Evolutionary conservation across 225 moss, liverwort and hornwort genomes (phyloP), one percentile per base, ranked within the genome.

Genomic region (Rhytidiadelphus loreus): DNA sequence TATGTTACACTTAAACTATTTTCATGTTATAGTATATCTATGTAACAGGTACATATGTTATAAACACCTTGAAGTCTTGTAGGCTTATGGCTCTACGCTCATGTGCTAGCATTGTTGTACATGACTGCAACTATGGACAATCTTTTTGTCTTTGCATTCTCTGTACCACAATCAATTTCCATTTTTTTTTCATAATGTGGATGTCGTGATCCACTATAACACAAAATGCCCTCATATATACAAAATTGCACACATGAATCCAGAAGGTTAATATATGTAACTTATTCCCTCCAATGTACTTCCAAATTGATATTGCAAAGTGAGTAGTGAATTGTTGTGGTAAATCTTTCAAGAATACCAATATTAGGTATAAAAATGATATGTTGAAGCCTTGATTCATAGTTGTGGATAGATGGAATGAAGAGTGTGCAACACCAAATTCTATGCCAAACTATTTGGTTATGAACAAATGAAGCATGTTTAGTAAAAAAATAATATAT

Each of bases 131-230:
- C 5, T 11, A 9, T 37, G 6, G 37, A 37, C 20, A 37, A 11
- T 37, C 20, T 37, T 66, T 66, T 37, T 66, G 37, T 37, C 66
- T 21, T 1, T 3, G 1, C 37, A 21, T 2, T 37, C 11, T 35
- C 0, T 68, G 0, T 68, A 12, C 1, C 0, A 0, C 68, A 22
- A 12, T 21, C 22, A 68, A 22, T n/a, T 68, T 66, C 6, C 0
- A 12, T 1, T 20, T 37, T 66, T 66, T 65, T 65, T 37, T 65
- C 6, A 11, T 11, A 37, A 10, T 72, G 6, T 28, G 3, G 28
- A 43, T 16, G 71, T 43, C 1, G 29, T 1, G 2, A 29, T 3
- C 10, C 2, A 44, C 11, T 28, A 28, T 17, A 44, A 29, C 0
- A 10, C 17, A 29, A 17, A 72, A 29, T 72, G 16, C 17, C 17